Conservation (phyloP, 2,329 filamentous ascomycete species). For the Epichloe gansuensis region DNA sequence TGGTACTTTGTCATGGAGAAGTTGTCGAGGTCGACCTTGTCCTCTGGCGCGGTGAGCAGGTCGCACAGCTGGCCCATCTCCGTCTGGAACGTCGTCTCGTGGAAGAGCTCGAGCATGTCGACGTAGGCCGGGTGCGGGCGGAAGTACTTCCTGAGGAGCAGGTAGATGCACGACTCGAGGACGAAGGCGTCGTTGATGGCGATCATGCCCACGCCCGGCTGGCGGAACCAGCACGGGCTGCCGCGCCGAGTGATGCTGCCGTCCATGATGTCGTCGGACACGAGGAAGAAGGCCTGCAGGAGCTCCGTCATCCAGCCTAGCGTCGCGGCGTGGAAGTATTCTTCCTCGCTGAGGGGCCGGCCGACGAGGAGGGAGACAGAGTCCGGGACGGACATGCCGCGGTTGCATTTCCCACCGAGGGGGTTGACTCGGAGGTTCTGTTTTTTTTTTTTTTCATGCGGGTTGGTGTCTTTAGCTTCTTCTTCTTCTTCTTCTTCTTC, state of each 20-base stretch:
- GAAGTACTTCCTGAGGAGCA: slow-evolving; percentile 89
- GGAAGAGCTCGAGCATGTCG: slow-evolving; percentile 90
- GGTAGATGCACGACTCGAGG: slow-evolving; percentile 83
- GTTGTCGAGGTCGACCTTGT: slow-evolving; percentile 82
- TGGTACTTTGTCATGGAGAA: slow-evolving; percentile 91
- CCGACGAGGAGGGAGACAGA: slow-evolving; percentile 68
- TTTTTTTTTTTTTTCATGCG: neutral
- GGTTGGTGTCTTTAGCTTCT: neutral
- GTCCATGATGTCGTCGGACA: slow-evolving; percentile 99
- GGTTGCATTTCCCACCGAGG: slow-evolving; percentile 93
- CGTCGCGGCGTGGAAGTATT: slow-evolving; percentile 79
- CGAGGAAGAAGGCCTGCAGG: slow-evolving; percentile 96
- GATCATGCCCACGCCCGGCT: slow-evolving; percentile 79
- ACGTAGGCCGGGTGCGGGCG: slow-evolving; percentile 74
- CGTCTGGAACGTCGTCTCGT: slow-evolving; percentile 86
- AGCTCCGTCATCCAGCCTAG: slow-evolving; percentile 98
- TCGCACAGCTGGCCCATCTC: slow-evolving; percentile 93
- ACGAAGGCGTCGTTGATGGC: slow-evolving; percentile 98
- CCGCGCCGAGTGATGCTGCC: slow-evolving; percentile 86
- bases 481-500: neutral
- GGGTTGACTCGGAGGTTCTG: slow-evolving; percentile 78
- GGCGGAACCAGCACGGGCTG: slow-evolving; percentile 91
- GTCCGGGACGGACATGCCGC: slow-evolving; percentile 94
- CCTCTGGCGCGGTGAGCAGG: slow-evolving; percentile 88
- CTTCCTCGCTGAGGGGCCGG: slow-evolving; percentile 57